These are phyloP conservation scores for Xylaria sp. DNA, from an alignment of 2,329 filamentous ascomycete species.

Conservation along the genomic window DNA sequence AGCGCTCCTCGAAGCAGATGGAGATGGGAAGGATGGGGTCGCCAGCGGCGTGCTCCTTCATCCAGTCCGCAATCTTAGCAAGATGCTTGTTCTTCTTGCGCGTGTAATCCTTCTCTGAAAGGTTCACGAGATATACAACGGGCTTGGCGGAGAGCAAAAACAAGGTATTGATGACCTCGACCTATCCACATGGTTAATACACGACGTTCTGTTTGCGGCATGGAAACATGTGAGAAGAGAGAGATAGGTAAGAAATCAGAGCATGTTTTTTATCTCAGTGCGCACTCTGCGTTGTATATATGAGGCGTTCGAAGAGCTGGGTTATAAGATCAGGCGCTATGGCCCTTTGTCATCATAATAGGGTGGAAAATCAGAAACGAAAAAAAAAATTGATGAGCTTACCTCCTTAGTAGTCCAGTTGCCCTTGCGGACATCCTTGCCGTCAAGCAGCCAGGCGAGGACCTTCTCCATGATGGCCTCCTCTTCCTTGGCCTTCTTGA, in stretches of 20 bases:
- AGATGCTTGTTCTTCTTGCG: conserved; percentile 99
- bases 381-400: conserved; percentile 38
- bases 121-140: conserved; percentile 93
- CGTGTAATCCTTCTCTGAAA: conserved; percentile 94
- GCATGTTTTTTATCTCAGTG: conserved; percentile 76
- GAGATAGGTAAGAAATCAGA: conserved; percentile 49
- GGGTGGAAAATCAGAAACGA: conserved; percentile 20
- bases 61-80: conserved; percentile 87
- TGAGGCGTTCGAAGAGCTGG: conserved; percentile 99
- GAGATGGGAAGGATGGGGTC: conserved; percentile 93
- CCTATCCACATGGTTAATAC: conserved; percentile 48
- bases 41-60: conserved; percentile 81
- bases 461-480: conserved; percentile 91
- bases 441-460: conserved; percentile 72
- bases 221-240: not conserved
- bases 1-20: conserved; percentile 84
- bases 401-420: conserved; percentile 94
- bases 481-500: conserved; percentile 95
- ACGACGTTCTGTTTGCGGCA: not conserved
- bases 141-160: conserved; percentile 95
- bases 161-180: conserved; percentile 95
- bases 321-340: conserved; percentile 79
- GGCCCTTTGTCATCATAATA: conserved; percentile 96
- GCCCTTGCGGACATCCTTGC: conserved; percentile 90
- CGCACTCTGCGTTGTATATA: conserved; percentile 67